Conservation (phyloP, 148 eudicot species). For the Rheum nobile region DNA sequence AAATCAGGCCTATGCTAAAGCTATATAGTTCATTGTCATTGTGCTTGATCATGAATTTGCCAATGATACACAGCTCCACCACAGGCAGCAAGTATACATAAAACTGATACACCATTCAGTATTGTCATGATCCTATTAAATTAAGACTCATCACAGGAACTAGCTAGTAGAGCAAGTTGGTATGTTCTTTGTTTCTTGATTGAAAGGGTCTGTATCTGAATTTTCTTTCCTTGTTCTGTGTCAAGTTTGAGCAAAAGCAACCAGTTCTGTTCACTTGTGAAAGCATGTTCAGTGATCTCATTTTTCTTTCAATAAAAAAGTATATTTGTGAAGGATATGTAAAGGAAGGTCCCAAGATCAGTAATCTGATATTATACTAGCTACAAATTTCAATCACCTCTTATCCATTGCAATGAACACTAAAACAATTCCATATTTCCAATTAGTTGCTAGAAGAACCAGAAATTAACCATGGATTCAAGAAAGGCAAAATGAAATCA, state of each 20-base stretch:
- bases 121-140: too few relatives aligned
- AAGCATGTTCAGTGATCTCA: neutral
- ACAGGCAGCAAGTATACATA: too few relatives aligned
- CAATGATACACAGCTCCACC: too few relatives aligned
- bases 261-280: neutral
- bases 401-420: neutral
- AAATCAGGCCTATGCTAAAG: too few relatives aligned
- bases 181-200: too few relatives aligned
- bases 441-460: neutral
- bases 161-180: too few relatives aligned
- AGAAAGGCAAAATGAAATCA: neutral
- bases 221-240: neutral
- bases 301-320: too few relatives aligned
- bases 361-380: neutral
- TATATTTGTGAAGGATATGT: too few relatives aligned
- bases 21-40: too few relatives aligned
- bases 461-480: neutral
- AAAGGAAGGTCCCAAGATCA: neutral
- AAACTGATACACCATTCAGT: too few relatives aligned
- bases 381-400: neutral
- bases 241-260: neutral
- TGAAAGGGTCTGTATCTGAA: neutral
- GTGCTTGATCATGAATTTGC: too few relatives aligned
- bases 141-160: too few relatives aligned
- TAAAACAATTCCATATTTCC: neutral